Evolutionary conservation across 768 basidiomycete species (phyloP), one percentile per base, ranked within the genome.

Genomic region (Pleurotus sapidus): DNA sequence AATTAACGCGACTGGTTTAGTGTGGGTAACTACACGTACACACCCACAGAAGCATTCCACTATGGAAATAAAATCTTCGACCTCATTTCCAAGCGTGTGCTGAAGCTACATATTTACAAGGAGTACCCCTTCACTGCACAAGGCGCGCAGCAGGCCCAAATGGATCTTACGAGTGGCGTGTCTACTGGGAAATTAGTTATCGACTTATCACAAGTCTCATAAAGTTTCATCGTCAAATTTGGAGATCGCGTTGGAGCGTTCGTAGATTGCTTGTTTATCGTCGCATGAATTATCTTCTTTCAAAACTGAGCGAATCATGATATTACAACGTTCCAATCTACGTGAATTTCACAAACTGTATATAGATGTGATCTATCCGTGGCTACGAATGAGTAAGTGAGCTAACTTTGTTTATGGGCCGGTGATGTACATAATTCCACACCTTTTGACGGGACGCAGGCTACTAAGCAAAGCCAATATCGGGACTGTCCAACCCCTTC

Each of bases 141-240:
- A 57, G 93, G 91, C 0, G 84, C 88, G 12, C 77, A 75, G 63
- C 78, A 87, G 59, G 87, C 94, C 0, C 95, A 98, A 63, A 77
- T 63, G 14, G 95, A 96, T 66, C 76, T 98, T 58, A 81, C 81
- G 0, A 77, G 82, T 5, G 87, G 96, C 46, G 86, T 84, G 69
- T 92, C 93, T 11, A 81, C 80, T 2, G 96, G 96, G 3, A 99
- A 98, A 69, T 70, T 99, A 64, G 61, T 98, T 48, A 75, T 98
- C 63, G 91, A 91, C 15, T 6, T 53, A 39, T 34, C 49, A 8
- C 23, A 39, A 23, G 37, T 9, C 30, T 34, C 30, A 7, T 34
- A 9, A 11, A 34, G 8, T 7, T 34, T 8, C 30, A 7, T 7
- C 30, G 9, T 9, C 20, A 34, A 11, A 34, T 11, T 34, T 34